phyloP scores from a whole-genome alignment of 2,329 filamentous ascomycete genomes.

The Botrytis galanthina region DNA sequence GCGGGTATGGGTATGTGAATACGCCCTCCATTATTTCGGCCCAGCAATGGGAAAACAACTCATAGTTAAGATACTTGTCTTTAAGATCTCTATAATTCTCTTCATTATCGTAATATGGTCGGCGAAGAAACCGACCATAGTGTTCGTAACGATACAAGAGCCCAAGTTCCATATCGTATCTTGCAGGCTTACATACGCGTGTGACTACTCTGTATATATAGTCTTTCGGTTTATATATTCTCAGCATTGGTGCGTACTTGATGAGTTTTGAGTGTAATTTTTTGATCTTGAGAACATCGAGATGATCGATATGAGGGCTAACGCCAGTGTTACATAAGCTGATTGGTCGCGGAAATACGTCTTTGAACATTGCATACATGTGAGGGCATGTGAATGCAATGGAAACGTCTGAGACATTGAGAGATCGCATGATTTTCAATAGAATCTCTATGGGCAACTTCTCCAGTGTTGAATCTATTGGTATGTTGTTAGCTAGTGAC shows the following conservation, averaged over 20 bases:
- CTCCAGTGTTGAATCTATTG: not conserved
- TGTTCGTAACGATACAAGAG: not conserved
- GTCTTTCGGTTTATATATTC: not conserved
- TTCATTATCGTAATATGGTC: not conserved
- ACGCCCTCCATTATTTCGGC: fast-evolving
- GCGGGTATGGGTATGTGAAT: not conserved
- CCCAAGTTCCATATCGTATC: not conserved
- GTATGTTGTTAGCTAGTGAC: not conserved
- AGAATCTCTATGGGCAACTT: not conserved
- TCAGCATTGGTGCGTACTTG: not conserved
- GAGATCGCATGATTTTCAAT: not conserved
- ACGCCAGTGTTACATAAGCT: not conserved
- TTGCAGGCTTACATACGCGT: no score
- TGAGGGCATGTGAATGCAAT: not conserved
- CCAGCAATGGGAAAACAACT: not conserved
- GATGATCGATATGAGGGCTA: not conserved
- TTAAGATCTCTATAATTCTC: not conserved
- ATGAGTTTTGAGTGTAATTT: not conserved
- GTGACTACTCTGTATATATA: not conserved
- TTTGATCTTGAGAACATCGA: not conserved
- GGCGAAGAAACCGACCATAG: not conserved
- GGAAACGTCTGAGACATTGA: not conserved
- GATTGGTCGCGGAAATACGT: not conserved
- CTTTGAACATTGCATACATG: not conserved
- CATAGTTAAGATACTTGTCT: not conserved